A percentile compares a stretch with the other conserved stretches of the same genome.
These are phyloP conservation scores for Handroanthus guayacan DNA, from an alignment of 257 asterid genomes.

Conservation along the genomic window DNA sequence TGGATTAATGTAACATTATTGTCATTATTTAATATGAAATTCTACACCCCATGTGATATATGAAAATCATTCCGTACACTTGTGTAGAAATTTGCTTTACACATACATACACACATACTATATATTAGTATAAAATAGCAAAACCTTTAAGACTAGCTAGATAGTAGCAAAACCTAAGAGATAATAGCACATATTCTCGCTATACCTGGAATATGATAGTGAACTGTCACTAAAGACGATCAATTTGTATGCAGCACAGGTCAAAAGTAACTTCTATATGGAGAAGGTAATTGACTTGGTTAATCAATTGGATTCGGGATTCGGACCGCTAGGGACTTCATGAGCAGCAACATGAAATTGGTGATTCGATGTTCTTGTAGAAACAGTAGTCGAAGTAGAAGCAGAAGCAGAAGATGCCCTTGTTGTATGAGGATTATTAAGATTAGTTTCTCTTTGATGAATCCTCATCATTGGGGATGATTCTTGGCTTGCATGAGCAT, in stretches of 20 bases:
- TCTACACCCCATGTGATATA: no score
- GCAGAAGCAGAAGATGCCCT: conserved; percentile 11
- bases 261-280: no score
- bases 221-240: no score
- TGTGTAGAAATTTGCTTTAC: conserved; percentile 1
- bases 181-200: background rate
- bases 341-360: conserved; percentile 62
- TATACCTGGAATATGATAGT: no score
- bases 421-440: background rate
- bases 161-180: conserved; percentile 35
- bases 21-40: no score
- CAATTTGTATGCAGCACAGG: no score
- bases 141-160: background rate
- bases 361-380: conserved; percentile 15
- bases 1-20: no score
- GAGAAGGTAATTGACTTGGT: background rate
- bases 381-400: background rate
- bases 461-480: conserved; percentile 35
- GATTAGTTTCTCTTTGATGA: conserved; percentile 27
- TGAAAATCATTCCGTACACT: no score
- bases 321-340: conserved; percentile 92
- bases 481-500: conserved; percentile 34
- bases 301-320: conserved; percentile 76
- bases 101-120: conserved; percentile 29
- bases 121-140: background rate